Evolutionary conservation across 495 filamentous ascomycete genomes (phyloP).

Genomic region (Thermochaetoides thermophila): DNA sequence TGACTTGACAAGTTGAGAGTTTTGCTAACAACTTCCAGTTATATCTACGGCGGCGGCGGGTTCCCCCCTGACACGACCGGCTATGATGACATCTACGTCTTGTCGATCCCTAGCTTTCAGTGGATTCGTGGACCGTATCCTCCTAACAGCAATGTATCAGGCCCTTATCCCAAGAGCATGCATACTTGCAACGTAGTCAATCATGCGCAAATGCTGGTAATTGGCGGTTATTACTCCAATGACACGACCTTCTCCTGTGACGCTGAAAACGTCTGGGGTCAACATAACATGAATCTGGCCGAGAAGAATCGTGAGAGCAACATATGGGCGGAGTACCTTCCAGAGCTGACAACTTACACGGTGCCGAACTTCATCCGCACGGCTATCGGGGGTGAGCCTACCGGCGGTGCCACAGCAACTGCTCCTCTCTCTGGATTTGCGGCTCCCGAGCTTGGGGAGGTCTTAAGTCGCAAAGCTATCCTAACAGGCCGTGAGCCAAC

Average conservation of each 20-base stretch:
- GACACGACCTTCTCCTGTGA: constrained; percentile 50
- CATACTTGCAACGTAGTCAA: constrained; percentile 37
- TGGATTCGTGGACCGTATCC: constrained; percentile 40
- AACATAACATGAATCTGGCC: constrained; percentile 42
- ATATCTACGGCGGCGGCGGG: constrained; percentile 37
- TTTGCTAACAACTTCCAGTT: too few species aligned
- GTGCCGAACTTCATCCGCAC: constrained; percentile 45
- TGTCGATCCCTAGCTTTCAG: constrained; percentile 40
- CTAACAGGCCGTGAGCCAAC: constrained; percentile 12
- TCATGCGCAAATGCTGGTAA: constrained; percentile 46
- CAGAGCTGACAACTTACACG: constrained; percentile 33
- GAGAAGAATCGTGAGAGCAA: constrained; percentile 20
- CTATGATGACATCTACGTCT: constrained; percentile 43
- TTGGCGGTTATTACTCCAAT: constrained; percentile 56
- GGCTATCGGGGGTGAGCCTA: constrained; percentile 44
- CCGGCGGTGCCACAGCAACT: constrained; percentile 52
- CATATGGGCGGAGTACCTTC: constrained; percentile 12
- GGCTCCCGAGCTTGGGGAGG: constrained; percentile 16
- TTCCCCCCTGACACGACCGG: constrained; percentile 25
- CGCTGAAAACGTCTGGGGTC: constrained; percentile 42
- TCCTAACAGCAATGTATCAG: constrained; percentile 15
- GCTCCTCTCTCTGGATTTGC: constrained; percentile 32
- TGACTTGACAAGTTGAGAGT: too few species aligned
- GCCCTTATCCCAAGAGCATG: constrained; percentile 26
- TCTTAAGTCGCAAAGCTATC: constrained; percentile 17